Evolutionary conservation across 805 yeast species (phyloP).

Genomic region (Wickerhamiella occidentalis): DNA sequence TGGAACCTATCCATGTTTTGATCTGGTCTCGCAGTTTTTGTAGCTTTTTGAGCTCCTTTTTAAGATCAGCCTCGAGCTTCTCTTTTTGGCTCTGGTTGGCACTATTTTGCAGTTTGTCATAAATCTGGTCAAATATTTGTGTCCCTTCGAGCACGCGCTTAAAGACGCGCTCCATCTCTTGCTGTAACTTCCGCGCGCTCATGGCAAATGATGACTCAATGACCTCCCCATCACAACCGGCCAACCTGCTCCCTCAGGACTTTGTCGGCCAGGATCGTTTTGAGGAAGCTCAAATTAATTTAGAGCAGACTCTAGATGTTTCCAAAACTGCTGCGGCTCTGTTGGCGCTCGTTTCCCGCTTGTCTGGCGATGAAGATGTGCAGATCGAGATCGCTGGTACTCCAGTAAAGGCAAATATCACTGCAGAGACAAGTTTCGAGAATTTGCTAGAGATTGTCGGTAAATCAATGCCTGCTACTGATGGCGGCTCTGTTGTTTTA

Average conservation of each 20-base stretch:
- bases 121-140: constrained; percentile 67
- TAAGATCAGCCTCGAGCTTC: constrained; percentile 76
- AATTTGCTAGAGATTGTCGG: constrained; percentile 31
- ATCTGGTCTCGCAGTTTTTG: constrained; percentile 92
- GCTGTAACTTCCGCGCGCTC: constrained; percentile 25
- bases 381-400: constrained; percentile 44
- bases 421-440: constrained; percentile 32
- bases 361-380: constrained; percentile 91
- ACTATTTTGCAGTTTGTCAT: constrained; percentile 71
- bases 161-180: constrained; percentile 83
- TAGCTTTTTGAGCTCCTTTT: constrained; percentile 86
- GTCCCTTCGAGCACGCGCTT: constrained; percentile 90
- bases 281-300: not conserved
- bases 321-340: constrained; percentile 47
- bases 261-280: constrained; percentile 33
- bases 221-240: not conserved
- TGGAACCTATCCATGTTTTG: constrained; percentile 86
- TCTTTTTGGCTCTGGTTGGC: constrained; percentile 85
- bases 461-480: not conserved
- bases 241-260: constrained; percentile 76
- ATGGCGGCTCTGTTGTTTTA: constrained; percentile 16
- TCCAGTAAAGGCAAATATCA: constrained; percentile 49
- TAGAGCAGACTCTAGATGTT: not conserved
- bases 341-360: constrained; percentile 58
- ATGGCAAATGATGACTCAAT: constrained; percentile 19